phyloP scores from a whole-genome alignment of 495 filamentous ascomycete genomes.

The Hamigera avellanea region DNA sequence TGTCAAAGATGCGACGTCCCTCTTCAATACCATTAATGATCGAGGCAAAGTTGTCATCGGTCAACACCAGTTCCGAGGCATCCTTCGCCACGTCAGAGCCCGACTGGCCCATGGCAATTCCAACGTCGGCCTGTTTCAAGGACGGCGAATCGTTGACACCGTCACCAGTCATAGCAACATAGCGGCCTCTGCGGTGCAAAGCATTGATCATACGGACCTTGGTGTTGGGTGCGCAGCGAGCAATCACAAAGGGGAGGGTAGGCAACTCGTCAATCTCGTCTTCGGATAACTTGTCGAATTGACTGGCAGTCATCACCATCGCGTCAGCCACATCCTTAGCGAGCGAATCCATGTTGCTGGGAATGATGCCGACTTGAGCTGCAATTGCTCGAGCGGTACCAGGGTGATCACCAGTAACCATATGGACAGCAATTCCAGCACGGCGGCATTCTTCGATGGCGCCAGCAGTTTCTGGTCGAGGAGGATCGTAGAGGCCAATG shows the following conservation, averaged over 20 bases:
- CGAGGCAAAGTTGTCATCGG: slow-evolving; percentile 75
- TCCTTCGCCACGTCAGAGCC: slow-evolving; percentile 83
- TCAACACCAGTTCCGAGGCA: slow-evolving; percentile 69
- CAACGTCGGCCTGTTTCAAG: slow-evolving; percentile 69
- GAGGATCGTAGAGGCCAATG: slow-evolving; percentile 64
- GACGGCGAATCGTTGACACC: slow-evolving; percentile 83
- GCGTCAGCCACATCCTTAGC: slow-evolving; percentile 44
- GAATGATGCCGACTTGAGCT: slow-evolving; percentile 56
- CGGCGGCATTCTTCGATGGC: slow-evolving; percentile 50
- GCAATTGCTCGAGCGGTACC: slow-evolving; percentile 57
- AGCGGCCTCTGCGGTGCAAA: slow-evolving; percentile 50
- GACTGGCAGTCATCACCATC: slow-evolving; percentile 58
- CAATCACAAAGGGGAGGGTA: slow-evolving; percentile 55
- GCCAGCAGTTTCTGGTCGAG: slow-evolving; percentile 41
- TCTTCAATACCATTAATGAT: slow-evolving; percentile 68
- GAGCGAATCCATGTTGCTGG: slow-evolving; percentile 35
- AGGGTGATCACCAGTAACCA: slow-evolving; percentile 62
- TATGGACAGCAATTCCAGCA: slow-evolving; percentile 64
- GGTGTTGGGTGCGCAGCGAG: slow-evolving; percentile 58
- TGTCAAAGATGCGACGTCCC: slow-evolving; percentile 62
- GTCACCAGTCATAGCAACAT: slow-evolving; percentile 83
- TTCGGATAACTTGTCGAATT: slow-evolving; percentile 55
- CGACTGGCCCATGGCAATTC: slow-evolving; percentile 70
- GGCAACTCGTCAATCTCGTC: slow-evolving; percentile 55
- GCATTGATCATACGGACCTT: slow-evolving; percentile 74